Conservation (phyloP, 2,329 filamentous ascomycete genomes). For the Aspergillus phoenicis region DNA sequence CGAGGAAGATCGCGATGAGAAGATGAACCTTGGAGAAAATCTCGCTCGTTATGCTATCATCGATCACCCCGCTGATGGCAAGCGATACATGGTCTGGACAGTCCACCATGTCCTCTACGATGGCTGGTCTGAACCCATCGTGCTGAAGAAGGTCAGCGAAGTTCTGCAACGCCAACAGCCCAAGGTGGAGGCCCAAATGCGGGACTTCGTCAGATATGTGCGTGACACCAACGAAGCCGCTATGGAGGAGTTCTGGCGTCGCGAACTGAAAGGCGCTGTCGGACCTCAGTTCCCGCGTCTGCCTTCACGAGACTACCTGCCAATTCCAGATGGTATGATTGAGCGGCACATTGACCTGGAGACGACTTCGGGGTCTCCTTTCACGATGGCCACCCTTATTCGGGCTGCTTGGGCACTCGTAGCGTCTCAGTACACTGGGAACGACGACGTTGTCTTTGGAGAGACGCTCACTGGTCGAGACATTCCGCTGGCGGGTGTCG, state of each 20-base stretch:
- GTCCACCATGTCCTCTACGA: conserved; percentile 57
- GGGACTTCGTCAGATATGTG: conserved; percentile 54
- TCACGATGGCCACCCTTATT: conserved; percentile 53
- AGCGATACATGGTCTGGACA: conserved; percentile 51
- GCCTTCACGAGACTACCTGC: conserved; percentile 51
- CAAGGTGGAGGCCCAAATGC: conserved; percentile 39
- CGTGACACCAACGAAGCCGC: conserved; percentile 43
- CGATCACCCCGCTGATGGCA: conserved; percentile 23
- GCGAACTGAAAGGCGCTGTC: conserved; percentile 48
- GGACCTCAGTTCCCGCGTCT: conserved; percentile 55
- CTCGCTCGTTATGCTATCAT: conserved; percentile 42
- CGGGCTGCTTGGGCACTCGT: conserved; percentile 54
- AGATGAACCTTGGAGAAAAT: conserved; percentile 39
- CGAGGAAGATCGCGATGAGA: conserved; percentile 27
- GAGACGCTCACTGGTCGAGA: conserved; percentile 55
- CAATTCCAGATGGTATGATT: conserved; percentile 47
- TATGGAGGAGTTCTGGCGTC: conserved; percentile 52
- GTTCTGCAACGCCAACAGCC: conserved; percentile 25
- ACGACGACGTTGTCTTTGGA: conserved; percentile 52
- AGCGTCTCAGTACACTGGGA: conserved; percentile 48
- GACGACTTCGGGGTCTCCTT: conserved; percentile 27
- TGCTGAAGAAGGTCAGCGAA: conserved; percentile 38
- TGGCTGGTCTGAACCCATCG: conserved; percentile 48
- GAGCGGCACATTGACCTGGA: conserved; percentile 45
- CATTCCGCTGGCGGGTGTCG: conserved; percentile 48